Evolutionary conservation across 2,329 filamentous ascomycete species (phyloP).

Genomic region (Monilinia aucupariae): DNA sequence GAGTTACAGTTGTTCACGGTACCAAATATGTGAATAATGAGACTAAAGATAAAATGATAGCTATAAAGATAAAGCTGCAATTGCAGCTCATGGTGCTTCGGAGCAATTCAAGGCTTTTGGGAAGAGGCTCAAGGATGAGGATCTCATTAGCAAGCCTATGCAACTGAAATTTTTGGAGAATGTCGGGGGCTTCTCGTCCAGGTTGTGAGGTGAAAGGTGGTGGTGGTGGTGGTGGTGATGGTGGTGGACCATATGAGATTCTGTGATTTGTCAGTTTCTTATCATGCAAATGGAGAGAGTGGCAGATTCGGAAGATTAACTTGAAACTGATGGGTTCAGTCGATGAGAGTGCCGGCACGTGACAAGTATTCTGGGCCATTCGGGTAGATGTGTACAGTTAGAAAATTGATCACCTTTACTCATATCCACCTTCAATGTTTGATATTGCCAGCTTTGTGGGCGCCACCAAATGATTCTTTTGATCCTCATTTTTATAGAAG

Average conservation of each 20-base stretch:
- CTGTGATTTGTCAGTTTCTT: neutral
- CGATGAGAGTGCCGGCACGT: neutral
- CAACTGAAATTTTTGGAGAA: constrained; percentile 29
- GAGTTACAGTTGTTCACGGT: neutral
- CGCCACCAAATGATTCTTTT: too few species aligned
- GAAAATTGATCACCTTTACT: too few species aligned
- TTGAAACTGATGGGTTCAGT: neutral
- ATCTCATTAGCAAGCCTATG: constrained; percentile 24
- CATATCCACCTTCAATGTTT: too few species aligned
- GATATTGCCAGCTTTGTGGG: too few species aligned
- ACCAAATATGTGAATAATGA: neutral
- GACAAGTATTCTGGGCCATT: neutral
- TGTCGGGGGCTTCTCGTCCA: constrained; percentile 29
- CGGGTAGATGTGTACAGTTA: too few species aligned
- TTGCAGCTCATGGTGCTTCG: constrained; percentile 27
- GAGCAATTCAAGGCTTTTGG: constrained; percentile 23
- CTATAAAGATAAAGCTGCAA: constrained; percentile 31
- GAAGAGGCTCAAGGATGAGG: constrained; percentile 28
- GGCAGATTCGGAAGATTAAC: neutral
- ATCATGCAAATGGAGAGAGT: neutral
- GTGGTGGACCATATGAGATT: too few species aligned
- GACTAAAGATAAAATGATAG: constrained; percentile 17
- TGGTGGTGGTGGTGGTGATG: too few species aligned
- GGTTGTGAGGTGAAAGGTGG: constrained; percentile 20
- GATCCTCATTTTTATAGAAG: neutral